Evolutionary conservation across 148 eudicot genomes (phyloP).

Genomic region (Chenopodium formosanum): DNA sequence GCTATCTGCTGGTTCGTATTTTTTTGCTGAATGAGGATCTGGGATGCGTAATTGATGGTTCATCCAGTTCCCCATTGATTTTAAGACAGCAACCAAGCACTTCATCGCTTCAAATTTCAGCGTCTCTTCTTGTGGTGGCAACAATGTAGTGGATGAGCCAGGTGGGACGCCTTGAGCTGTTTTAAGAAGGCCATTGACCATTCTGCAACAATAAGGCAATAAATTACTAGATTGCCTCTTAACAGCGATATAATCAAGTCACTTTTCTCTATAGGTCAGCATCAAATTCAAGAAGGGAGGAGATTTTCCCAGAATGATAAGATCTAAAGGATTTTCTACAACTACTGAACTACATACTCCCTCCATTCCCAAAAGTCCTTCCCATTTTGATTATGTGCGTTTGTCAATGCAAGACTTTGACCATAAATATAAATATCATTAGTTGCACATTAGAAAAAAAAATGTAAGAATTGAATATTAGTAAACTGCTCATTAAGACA

Average conservation of each 20-base stretch:
- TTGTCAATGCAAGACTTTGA: too few relatives aligned
- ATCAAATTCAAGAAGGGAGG: not conserved
- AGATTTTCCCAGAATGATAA: not conserved
- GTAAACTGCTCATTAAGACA: too few relatives aligned
- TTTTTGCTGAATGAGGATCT: slow-evolving; percentile 66
- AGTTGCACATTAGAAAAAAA: too few relatives aligned
- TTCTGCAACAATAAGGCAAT: slow-evolving; percentile 47
- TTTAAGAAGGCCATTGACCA: slow-evolving; percentile 99
- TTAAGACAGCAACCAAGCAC: slow-evolving; percentile 81
- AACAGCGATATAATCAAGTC: not conserved
- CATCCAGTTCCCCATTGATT: slow-evolving; percentile 99
- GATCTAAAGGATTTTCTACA: not conserved
- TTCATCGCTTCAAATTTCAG: slow-evolving; percentile 96
- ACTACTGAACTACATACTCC: not conserved
- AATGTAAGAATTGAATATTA: too few relatives aligned
- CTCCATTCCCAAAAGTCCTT: too few relatives aligned
- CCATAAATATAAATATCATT: too few relatives aligned
- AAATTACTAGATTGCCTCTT: not conserved
- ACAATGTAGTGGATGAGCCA: slow-evolving; percentile 72
- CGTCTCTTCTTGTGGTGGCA: slow-evolving; percentile 87
- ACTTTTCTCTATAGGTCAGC: not conserved
- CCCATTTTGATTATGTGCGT: too few relatives aligned
- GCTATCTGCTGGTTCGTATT: slow-evolving; percentile 47
- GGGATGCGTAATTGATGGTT: slow-evolving; percentile 87
- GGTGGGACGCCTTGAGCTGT: slow-evolving; percentile 99